phyloP scores from a whole-genome alignment of 1,139 yeast species.

The Spathaspora sp. region DNA sequence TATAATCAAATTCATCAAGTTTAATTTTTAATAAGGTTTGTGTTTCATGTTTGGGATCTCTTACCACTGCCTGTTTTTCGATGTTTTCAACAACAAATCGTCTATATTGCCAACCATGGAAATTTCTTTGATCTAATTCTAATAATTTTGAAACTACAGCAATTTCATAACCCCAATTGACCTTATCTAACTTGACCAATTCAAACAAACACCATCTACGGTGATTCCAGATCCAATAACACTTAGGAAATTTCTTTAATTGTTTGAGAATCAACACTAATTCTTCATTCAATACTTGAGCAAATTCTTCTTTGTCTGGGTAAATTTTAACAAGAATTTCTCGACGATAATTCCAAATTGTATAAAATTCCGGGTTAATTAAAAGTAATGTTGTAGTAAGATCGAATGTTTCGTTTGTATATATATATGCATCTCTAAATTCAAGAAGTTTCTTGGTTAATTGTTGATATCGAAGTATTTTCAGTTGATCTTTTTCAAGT shows the following conservation, averaged over 20 bases:
- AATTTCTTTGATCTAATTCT: slow-evolving; percentile 76
- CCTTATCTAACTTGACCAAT: slow-evolving; percentile 43
- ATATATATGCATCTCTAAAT: slow-evolving; percentile 29
- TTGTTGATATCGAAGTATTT: slow-evolving; percentile 55
- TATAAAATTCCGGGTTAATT: slow-evolving; percentile 82
- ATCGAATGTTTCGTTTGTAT: slow-evolving; percentile 45
- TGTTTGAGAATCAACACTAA: slow-evolving; percentile 58
- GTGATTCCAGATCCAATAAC: slow-evolving; percentile 97
- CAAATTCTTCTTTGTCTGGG: slow-evolving; percentile 20
- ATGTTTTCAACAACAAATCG: slow-evolving; percentile 62
- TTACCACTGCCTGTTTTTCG: slow-evolving; percentile 28
- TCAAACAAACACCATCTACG: slow-evolving; percentile 76
- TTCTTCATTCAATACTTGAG: slow-evolving; percentile 52
- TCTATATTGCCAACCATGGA: slow-evolving; percentile 95
- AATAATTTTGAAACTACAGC: slow-evolving; percentile 67
- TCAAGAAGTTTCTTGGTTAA: slow-evolving; percentile 45
- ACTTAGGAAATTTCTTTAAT: slow-evolving; percentile 73
- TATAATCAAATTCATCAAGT: slow-evolving; percentile 66
- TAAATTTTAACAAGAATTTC: slow-evolving; percentile 54
- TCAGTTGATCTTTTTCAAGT: slow-evolving; percentile 48
- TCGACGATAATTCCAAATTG: slow-evolving; percentile 88
- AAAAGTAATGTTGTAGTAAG: slow-evolving; percentile 51
- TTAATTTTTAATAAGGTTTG: slow-evolving; percentile 25
- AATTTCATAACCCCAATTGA: slow-evolving; percentile 70
- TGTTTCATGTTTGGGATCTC: slow-evolving; percentile 9